A percentile compares a stretch with the other conserved stretches of the same genome.
phyloP scores from a whole-genome alignment of 139 green algal genomes.

The Volvox africanus region DNA sequence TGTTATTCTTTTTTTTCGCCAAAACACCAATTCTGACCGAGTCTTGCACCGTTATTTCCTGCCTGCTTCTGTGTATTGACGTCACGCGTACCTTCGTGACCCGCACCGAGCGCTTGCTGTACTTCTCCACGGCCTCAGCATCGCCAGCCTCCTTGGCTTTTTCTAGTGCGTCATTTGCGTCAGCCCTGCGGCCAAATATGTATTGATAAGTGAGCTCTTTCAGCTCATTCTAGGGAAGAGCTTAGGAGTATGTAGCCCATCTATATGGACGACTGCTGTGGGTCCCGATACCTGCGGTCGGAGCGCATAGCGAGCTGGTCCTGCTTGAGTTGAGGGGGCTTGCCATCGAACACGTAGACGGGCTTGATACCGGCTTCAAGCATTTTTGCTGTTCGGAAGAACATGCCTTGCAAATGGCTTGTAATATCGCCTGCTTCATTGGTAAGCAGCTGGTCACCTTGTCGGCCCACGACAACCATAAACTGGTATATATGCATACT shows the following conservation, averaged over 20 bases:
- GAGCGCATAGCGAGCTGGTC: constrained; percentile 81
- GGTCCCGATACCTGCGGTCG: constrained; percentile 17
- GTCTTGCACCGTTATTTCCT: no score
- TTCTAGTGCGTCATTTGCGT: constrained; percentile 71
- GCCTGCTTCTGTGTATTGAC: no score
- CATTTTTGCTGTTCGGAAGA: constrained; percentile 95
- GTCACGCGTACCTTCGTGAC: constrained; percentile 46
- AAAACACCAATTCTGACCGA: no score
- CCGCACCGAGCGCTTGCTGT: constrained; percentile 92
- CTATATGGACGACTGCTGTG: not conserved
- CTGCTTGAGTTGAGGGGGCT: constrained; percentile 93
- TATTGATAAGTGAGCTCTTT: not conserved
- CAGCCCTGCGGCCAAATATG: constrained; percentile 28
- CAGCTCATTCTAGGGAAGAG: not conserved
- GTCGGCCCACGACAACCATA: constrained; percentile 82
- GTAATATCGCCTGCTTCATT: constrained; percentile 96
- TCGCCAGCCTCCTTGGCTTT: constrained; percentile 87
- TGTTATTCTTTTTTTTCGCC: no score
- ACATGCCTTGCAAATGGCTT: constrained; percentile 93
- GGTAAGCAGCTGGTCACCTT: constrained; percentile 83
- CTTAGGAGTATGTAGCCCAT: no score
- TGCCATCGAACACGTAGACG: constrained; percentile 99
- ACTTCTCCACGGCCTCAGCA: constrained; percentile 94
- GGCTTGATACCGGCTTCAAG: constrained; percentile 95
- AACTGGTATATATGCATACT: constrained; percentile 99